Base-by-base conservation (phyloP, 139 green algal genomes). In the Chlamydomonas eustigma region DNA sequence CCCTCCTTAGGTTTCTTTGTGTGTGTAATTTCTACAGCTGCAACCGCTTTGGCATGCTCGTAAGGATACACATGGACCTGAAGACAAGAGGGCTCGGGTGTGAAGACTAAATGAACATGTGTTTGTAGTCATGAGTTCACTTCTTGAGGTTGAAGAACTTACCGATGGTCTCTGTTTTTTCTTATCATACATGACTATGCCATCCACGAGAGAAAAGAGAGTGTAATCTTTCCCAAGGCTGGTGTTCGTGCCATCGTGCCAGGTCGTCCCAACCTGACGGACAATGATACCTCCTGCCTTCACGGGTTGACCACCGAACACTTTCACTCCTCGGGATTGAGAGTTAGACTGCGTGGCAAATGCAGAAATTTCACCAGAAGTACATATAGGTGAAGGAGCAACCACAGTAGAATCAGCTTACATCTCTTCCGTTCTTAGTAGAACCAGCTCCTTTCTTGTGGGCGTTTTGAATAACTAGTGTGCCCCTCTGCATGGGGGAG, bases 341-440 rank as follows among this genome's bases (percentile, higher is more conserved):
- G 90, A 76, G 34, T 93, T 90, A 6, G 93, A 98, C 65, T 72
- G 65, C 65, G 34, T 4, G 18, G 22, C 4, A 28, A 4, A 35
- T 4, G 12, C 4, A 28, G 12, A 28, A 68, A 31, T 25, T 25
- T 31, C 52, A 68, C 6, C 4, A 31, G 6, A 25, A 28, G 52
- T 5, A 31, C 52, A 28, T 37, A 35, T 5, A 33, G 52, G 6
- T 68, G 52, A 28, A 25, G 4, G 22, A 4, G 52, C 52, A 25
- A 68, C 44, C 22, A 12, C 44, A 12, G 12, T 58, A 22, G 44
- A 58, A 22, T 58, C 44, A 68, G 28, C 65, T 72, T 31, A 72
- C 65, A 80, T 99, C 95, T 50, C 95, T 85, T 32, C 95, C 95
- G 86, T 99, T 99, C 89, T 99, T 99, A 30, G 94, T 97, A 39